Conservation (phyloP, 2,329 filamentous ascomycete genomes). For the Diaporthe vexans region DNA sequence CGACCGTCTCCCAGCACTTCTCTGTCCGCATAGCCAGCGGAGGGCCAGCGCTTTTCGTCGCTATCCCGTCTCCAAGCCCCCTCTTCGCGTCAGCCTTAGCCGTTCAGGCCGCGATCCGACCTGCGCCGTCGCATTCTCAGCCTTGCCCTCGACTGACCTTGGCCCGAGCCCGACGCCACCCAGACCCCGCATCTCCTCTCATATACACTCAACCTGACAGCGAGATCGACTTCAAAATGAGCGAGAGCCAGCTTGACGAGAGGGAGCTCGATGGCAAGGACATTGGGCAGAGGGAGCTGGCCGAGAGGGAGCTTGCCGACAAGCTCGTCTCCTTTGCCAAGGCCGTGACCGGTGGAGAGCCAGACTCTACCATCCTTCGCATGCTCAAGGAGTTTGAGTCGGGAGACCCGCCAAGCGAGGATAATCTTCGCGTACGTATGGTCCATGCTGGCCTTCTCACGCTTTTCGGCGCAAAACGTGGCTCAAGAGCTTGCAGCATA, state of each 20-base stretch:
- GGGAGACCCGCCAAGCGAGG: slow-evolving; percentile 87
- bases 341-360: slow-evolving; percentile 61
- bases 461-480: not conserved
- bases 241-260: slow-evolving; percentile 60
- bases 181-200: slow-evolving; percentile 9
- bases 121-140: slow-evolving; percentile 24
- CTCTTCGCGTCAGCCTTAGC: not conserved
- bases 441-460: not conserved
- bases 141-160: not conserved
- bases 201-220: slow-evolving; percentile 45
- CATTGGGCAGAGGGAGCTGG: slow-evolving; percentile 80
- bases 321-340: slow-evolving; percentile 85
- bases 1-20: slow-evolving; percentile 8
- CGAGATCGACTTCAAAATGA: slow-evolving; percentile 62
- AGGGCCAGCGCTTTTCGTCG: not conserved
- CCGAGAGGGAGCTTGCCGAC: slow-evolving; percentile 71
- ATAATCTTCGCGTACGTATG: slow-evolving; percentile 80
- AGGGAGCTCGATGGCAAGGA: slow-evolving; percentile 81
- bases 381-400: slow-evolving; percentile 85
- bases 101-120: not conserved
- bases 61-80: not conserved
- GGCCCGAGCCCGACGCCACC: not conserved
- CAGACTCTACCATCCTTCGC: slow-evolving; percentile 77
- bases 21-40: slow-evolving; percentile 7
- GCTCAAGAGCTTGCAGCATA: not conserved